Evolutionary conservation across 257 asterid genomes (phyloP), one percentile per base, ranked within the genome.

Genomic region (Handroanthus guayacan): DNA sequence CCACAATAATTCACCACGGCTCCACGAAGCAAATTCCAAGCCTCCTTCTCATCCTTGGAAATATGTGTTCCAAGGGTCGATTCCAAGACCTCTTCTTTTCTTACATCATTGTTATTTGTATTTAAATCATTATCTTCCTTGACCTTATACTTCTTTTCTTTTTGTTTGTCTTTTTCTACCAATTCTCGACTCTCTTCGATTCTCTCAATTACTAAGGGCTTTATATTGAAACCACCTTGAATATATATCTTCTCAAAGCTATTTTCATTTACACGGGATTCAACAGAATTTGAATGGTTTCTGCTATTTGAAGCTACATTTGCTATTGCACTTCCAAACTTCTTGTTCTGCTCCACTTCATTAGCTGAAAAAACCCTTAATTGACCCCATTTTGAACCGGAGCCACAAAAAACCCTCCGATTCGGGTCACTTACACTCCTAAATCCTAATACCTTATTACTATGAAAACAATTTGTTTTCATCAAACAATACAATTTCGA

Each of bases 1-100:
- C 93, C 95, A 48, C 95, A 92, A 67, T 90, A 92, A 75, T 81
- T 81, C 68, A 90, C 91, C 12, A 86, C 82, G 5, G 97, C 85
- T 60, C 67, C 90, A 13, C 86, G 84, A 41, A 92, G 96, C 85
- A 92, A 78, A 52, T 87, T 62, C 96, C 97, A 92, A 1, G 93
- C 97, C 77, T 88, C 96, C 82, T 80, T 77, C 74, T 92, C 96
- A 36, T 86, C 87, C 71, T 84, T 87, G 44, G 91, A 83, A 75
- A 84, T 56, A 82, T 69, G 81, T 76, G 83, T 71, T 74, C 57
- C 80, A 34, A 2, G 68, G 71, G 72, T 64, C 72, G 82, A 74
- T 68, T 82, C 82, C 14, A 75, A 84, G 78, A 73, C 47, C 82
- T 72, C 63, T 37, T 44, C 71, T 39, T 70, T 52, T 75, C 74